phyloP scores from a whole-genome alignment of 2,329 filamentous ascomycete species.

The Trichoderma brevicompactum region DNA sequence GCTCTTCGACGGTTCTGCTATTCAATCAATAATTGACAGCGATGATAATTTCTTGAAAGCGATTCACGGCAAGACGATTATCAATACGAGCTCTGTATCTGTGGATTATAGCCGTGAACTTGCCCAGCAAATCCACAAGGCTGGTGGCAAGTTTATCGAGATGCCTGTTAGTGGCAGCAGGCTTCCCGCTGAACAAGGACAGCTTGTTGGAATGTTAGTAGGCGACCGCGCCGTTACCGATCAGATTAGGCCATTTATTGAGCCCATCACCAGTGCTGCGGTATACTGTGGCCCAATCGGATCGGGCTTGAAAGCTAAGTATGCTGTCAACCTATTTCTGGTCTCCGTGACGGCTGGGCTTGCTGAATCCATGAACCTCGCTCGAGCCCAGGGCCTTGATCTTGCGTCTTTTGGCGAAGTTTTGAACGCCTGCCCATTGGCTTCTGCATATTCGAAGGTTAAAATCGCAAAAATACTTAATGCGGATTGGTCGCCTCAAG shows the following conservation, averaged over 20 bases:
- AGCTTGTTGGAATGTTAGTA: slow-evolving; percentile 42
- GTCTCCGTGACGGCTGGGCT: slow-evolving; percentile 40
- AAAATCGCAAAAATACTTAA: slow-evolving; percentile 40
- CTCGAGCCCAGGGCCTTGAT: slow-evolving; percentile 39
- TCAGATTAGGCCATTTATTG: slow-evolving; percentile 32
- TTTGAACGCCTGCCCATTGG: slow-evolving; percentile 39
- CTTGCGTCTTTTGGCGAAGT: slow-evolving; percentile 38
- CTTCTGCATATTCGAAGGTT: slow-evolving; percentile 38
- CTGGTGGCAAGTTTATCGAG: slow-evolving; percentile 39
- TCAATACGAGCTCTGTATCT: slow-evolving; percentile 40
- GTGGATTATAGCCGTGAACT: slow-evolving; percentile 35
- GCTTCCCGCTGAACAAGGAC: slow-evolving; percentile 40
- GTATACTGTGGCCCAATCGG: slow-evolving; percentile 43
- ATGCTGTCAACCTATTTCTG: slow-evolving; percentile 40
- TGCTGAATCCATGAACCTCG: slow-evolving; percentile 41
- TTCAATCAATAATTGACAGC: slow-evolving; percentile 33
- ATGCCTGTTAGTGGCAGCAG: slow-evolving; percentile 44
- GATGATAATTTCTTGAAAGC: slow-evolving; percentile 31
- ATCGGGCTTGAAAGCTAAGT: slow-evolving; percentile 40
- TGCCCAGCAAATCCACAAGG: slow-evolving; percentile 31
- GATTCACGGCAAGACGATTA: slow-evolving; percentile 38
- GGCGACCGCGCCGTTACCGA: slow-evolving; percentile 36
- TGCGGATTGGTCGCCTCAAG: slow-evolving; percentile 40
- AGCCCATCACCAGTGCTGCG: slow-evolving; percentile 38
- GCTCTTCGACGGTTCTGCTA: slow-evolving; percentile 38